Evolutionary conservation across 2,329 filamentous ascomycete genomes (phyloP).

Genomic region (Aureobasidium leucospermi): DNA sequence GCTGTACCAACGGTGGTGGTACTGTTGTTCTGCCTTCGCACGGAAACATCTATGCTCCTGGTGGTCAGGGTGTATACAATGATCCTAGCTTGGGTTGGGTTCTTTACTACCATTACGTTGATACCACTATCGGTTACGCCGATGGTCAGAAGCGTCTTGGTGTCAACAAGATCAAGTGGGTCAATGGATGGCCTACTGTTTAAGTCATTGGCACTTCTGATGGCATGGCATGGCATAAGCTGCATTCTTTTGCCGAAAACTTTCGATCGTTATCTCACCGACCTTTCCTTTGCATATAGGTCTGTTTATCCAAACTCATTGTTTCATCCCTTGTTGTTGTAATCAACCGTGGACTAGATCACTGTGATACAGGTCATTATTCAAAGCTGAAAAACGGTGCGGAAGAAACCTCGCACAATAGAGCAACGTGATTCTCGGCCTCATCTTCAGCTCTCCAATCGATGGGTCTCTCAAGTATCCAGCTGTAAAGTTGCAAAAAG

Average conservation of each 20-base stretch:
- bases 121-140: conserved; percentile 46
- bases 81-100: conserved; percentile 46
- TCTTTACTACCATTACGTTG: conserved; percentile 57
- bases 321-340: neutral
- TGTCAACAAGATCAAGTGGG: conserved; percentile 17
- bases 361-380: too few relatives aligned
- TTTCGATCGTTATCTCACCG: neutral
- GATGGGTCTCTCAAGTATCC: too few relatives aligned
- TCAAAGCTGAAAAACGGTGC: too few relatives aligned
- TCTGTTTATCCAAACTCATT: neutral
- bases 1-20: conserved; percentile 52
- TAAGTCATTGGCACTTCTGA: neutral
- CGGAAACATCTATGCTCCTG: conserved; percentile 51
- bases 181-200: conserved; percentile 16
- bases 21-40: conserved; percentile 55
- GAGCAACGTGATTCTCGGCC: too few relatives aligned
- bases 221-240: neutral
- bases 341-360: neutral
- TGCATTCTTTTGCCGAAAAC: neutral
- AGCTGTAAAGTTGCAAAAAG: too few relatives aligned
- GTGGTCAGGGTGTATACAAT: conserved; percentile 54
- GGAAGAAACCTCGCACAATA: too few relatives aligned
- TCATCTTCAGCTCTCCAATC: too few relatives aligned
- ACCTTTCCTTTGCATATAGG: neutral
- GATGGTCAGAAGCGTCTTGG: conserved; percentile 29